Evolutionary conservation across 352 stramenopile species (phyloP), one percentile per base, ranked within the genome.

Genomic region (Phytopythium kandeliae): DNA sequence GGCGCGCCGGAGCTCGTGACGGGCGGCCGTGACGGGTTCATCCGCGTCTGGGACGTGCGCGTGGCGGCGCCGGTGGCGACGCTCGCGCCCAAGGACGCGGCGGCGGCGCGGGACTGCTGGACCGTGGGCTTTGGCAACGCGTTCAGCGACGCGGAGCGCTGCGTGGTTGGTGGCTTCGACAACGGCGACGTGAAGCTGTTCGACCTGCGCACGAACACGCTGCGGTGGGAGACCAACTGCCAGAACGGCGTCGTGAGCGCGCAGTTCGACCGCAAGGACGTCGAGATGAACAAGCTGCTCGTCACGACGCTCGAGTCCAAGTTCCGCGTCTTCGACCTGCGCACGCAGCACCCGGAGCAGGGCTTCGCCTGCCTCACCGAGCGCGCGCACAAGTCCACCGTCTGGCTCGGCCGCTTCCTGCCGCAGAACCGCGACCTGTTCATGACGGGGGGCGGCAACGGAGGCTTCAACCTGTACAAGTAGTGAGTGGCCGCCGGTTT

Each of bases 111-210:
- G 47, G 96, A 99, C 67, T 98, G 95, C 73, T 99, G 96, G 96
- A 92, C 84, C 0, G 95, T 98, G 22, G 86, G 81, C 42, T 98
- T 99, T 62, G 96, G 96, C 46, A 98, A 99, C 67, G 83, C 87
- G 26, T 97, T 90, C 75, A 97, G 85, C 49, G 92, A 97, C 53
- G 65, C 87, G 12, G 96, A 99, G 58, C 85, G 96, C 12, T 97
- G 80, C 49, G 74, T 99, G 15, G 78, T 87, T 17, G 90, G 90
- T 16, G 96, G 96, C 7, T 99, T 96, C 64, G 96, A 98, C 75
- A 99, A 99, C 56, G 96, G 96, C 40, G 96, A 99, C 69, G 68
- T 99, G 45, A 98, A 98, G 72, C 73, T 99, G 62, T 99, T 98
- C 54, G 96, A 99, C 58, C 62, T 98, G 44, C 77, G 96, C 28